These are phyloP conservation scores for Globisporangium echinulatum DNA, from an alignment of 352 stramenopile genomes.

Conservation along the genomic window DNA sequence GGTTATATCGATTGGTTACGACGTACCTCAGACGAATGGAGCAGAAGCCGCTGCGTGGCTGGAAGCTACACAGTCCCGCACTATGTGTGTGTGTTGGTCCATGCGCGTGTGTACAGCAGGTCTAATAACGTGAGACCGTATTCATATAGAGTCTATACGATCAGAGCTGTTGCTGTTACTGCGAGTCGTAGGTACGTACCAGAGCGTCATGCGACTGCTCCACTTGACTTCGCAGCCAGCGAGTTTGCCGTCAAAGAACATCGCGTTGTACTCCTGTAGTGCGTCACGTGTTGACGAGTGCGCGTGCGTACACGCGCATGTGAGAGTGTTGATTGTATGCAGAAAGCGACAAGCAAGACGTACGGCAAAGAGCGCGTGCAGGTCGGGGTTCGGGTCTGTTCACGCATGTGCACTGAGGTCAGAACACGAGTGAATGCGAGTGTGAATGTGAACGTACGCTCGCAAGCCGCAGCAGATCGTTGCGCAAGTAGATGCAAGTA, in stretches of 20 bases:
- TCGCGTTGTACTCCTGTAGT: conserved; percentile 56
- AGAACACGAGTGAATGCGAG: background rate
- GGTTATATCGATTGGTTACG: too few relatives aligned
- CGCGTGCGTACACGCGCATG: background rate
- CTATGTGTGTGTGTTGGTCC: conserved; percentile 9
- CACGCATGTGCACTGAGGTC: background rate
- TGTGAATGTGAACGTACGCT: too few relatives aligned
- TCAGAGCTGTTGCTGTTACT: too few relatives aligned
- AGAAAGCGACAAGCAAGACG: background rate
- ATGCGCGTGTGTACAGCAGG: background rate
- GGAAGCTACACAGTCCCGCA: conserved; percentile 75
- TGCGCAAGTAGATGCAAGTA: background rate
- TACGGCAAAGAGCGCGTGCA: conserved; percentile 71
- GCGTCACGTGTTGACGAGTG: background rate
- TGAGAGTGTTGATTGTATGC: background rate
- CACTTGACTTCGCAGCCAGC: conserved; percentile 82
- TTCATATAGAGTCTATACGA: background rate
- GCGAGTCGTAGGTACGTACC: conserved; percentile 19
- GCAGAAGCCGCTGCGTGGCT: conserved; percentile 70
- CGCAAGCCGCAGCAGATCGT: background rate
- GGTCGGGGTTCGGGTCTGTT: conserved; percentile 75
- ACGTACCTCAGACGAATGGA: conserved; percentile 77
- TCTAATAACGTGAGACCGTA: background rate
- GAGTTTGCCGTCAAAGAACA: conserved; percentile 81
- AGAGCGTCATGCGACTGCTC: conserved; percentile 88